Evolutionary conservation across 805 yeast genomes (phyloP), one percentile per base, ranked within the genome.

Genomic region (Jamesozyma hellenica): DNA sequence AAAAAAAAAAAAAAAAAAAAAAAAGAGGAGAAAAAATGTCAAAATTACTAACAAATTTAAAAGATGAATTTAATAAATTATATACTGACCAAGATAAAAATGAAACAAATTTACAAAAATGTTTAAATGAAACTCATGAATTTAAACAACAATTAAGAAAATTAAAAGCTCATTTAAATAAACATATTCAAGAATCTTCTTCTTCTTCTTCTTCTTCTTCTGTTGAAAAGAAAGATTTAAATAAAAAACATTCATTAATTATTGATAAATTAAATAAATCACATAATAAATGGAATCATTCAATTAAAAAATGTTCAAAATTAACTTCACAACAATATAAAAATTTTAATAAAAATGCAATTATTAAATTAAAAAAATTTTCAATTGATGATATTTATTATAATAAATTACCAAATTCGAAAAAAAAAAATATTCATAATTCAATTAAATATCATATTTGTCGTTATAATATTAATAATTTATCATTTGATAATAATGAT

Each of bases 391-490:
- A 57, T 26, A 60, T 61, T 10, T 64, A 64, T 35, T 47, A 56
- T n/a, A 56, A 64, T 37, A 56, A 53, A 34, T 45, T 65, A 27
- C 50, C 56, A 2, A 42, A 49, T 4, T 46, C 41, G 16, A 44
- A 49, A 16, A 47, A 49, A 39, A 38, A 43, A 9, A 45, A 55
- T 28, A 58, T 72, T 16, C 62, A 68, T 27, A 53, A 55, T 14
- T 74, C 75, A 1, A 61, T 74, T 9, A 64, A 65, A 16, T 57
- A 65, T 41, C 77, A 74, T 47, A 52, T 74, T 16, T 53, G 68
- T 10, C 58, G 77, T n/a, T 65, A 64, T 40, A 74, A 72, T n/a
- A 65, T 70, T 39, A 58, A 67, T 11, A 58, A 56, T 4, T 54
- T 63, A 2, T 66, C 69, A 12, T 51, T 56, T 7, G 48, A 46